Percentiles rank a stretch among this genome's conserved stretches.
These are phyloP conservation scores for Diaporthe destruens DNA, from an alignment of 2,329 filamentous ascomycete genomes.

Conservation along the genomic window DNA sequence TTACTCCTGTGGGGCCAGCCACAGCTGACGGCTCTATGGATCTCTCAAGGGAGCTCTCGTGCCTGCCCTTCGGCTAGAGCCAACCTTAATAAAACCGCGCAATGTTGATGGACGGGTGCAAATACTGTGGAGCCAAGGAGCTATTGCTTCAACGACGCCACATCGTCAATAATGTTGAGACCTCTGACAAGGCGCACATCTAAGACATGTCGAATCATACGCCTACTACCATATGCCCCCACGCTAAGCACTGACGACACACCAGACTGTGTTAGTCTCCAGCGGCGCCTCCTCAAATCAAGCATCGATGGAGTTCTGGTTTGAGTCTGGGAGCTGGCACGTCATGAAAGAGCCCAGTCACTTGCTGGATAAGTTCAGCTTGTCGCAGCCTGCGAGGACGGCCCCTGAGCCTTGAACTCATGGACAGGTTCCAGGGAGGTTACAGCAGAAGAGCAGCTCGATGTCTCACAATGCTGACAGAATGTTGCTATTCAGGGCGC, in stretches of 20 bases:
- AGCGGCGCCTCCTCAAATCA: neutral
- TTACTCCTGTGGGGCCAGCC: neutral
- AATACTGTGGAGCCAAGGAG: no score
- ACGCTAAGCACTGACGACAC: constrained; percentile 1
- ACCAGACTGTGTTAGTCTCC: neutral
- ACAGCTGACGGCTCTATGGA: neutral
- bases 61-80: neutral
- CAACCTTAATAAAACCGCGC: neutral
- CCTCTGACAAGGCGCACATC: constrained; percentile 3
- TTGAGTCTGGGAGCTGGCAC: neutral
- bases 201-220: constrained; percentile 9
- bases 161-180: constrained; percentile 29
- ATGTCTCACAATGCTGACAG: constrained; percentile 16
- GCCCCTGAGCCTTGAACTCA: neutral
- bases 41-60: no score
- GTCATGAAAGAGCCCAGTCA: neutral
- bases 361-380: neutral
- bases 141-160: constrained; percentile 16
- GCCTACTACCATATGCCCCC: neutral
- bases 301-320: neutral
- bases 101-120: neutral
- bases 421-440: neutral
- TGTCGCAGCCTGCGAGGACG: neutral
- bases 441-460: neutral
- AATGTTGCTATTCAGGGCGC: constrained; percentile 7